Percentiles rank a stretch among this genome's conserved stretches.
Evolutionary conservation across 2,329 filamentous ascomycete genomes (phyloP).

Genomic region (Claviceps maximensis): DNA sequence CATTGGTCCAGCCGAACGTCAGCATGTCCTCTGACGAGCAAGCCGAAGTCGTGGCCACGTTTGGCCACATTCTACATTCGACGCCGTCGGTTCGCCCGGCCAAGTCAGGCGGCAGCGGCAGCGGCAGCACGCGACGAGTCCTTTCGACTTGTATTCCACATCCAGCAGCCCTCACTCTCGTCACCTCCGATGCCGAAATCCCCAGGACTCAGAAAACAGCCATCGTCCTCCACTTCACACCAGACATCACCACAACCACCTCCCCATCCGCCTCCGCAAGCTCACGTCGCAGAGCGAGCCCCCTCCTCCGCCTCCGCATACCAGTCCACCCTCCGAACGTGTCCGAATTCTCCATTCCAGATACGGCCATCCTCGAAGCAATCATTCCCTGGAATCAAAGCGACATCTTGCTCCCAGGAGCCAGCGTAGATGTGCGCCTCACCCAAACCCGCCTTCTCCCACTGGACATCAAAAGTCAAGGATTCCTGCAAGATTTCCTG

Average conservation of each 20-base stretch:
- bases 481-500: constrained; percentile 31
- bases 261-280: not conserved
- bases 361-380: constrained; percentile 19
- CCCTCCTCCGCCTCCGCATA: constrained; percentile 17
- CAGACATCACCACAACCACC: constrained; percentile 12
- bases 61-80: constrained; percentile 37
- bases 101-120: not conserved
- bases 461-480: constrained; percentile 22
- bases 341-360: constrained; percentile 15
- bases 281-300: not conserved
- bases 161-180: constrained; percentile 27
- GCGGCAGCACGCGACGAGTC: constrained; percentile 16
- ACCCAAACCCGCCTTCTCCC: constrained; percentile 22
- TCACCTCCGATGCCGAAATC: constrained; percentile 21
- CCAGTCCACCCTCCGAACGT: constrained; percentile 18
- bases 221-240: constrained; percentile 34
- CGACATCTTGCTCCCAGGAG: constrained; percentile 33
- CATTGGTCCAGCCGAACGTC: not conserved
- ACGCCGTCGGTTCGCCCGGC: constrained; percentile 7
- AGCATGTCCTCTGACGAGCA: not conserved
- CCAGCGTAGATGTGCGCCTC: constrained; percentile 36
- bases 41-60: constrained; percentile 25
- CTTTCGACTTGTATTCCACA: constrained; percentile 35
- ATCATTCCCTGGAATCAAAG: constrained; percentile 17
- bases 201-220: constrained; percentile 14